phyloP scores from a whole-genome alignment of 768 basidiomycete genomes.

The Lepiota venenata region DNA sequence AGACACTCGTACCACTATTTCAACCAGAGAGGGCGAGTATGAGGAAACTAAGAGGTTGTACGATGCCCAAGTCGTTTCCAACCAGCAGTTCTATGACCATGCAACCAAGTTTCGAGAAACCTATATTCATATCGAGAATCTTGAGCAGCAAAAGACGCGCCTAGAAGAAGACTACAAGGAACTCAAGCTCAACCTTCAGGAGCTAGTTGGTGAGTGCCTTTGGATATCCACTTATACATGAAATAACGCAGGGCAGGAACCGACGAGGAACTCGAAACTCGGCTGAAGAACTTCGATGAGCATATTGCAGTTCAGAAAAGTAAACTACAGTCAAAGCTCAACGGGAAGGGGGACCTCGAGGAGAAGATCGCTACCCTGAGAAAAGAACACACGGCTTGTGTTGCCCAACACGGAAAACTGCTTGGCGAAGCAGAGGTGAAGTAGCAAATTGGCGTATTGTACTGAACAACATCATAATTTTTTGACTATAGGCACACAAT shows the following conservation, averaged over 20 bases:
- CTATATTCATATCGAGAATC: constrained; percentile 64
- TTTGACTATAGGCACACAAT: constrained; percentile 59
- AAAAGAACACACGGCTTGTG: constrained; percentile 50
- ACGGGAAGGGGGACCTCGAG: constrained; percentile 57
- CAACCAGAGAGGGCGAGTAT: constrained; percentile 68
- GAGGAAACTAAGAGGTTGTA: constrained; percentile 68
- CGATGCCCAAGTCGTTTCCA: constrained; percentile 63
- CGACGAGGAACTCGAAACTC: constrained; percentile 64
- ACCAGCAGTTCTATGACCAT: constrained; percentile 76
- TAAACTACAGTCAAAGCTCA: constrained; percentile 42
- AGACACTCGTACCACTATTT: constrained; percentile 58
- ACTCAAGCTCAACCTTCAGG: constrained; percentile 59
- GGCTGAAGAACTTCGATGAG: constrained; percentile 56
- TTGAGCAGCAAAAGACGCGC: constrained; percentile 60
- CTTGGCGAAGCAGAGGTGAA: constrained; percentile 70
- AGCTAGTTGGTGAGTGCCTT: constrained; percentile 55
- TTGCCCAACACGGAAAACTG: constrained; percentile 64
- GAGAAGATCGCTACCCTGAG: constrained; percentile 52
- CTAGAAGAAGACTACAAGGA: constrained; percentile 60
- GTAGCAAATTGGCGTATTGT: not conserved
- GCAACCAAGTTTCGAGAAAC: constrained; percentile 85
- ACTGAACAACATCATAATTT: not conserved
- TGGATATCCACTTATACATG: not conserved
- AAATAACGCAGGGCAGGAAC: constrained; percentile 43
- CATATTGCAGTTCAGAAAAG: constrained; percentile 50